These are phyloP conservation scores for Blumeria hordei DNA, from an alignment of 2,329 filamentous ascomycete genomes.

Conservation along the genomic window DNA sequence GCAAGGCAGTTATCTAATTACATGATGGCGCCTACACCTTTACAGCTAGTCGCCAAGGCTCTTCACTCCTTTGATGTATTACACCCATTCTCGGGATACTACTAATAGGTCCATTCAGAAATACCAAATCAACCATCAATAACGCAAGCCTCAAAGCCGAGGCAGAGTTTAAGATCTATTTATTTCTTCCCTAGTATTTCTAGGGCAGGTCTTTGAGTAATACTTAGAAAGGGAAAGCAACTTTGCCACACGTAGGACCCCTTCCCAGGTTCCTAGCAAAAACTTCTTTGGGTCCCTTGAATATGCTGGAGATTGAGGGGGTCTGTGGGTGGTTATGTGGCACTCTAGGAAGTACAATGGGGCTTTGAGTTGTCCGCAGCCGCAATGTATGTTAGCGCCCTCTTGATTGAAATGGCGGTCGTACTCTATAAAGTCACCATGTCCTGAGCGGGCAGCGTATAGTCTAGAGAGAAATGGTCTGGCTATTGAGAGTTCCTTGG, in stretches of 20 bases:
- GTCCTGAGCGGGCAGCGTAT: not conserved
- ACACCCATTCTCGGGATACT: not conserved
- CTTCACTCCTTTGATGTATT: not conserved
- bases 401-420: not conserved
- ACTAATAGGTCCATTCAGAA: not conserved
- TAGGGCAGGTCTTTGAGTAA: not conserved
- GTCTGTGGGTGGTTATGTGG: not conserved
- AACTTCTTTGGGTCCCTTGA: not conserved
- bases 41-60: not conserved
- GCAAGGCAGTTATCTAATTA: not conserved
- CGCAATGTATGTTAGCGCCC: not conserved
- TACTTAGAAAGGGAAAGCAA: not conserved
- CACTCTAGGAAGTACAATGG: not conserved
- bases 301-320: not conserved
- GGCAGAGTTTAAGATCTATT: not conserved
- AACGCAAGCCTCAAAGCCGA: not conserved
- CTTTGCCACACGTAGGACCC: not conserved
- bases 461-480: not conserved
- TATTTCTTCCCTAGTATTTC: not conserved
- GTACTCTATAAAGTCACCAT: not conserved
- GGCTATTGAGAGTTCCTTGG: not conserved
- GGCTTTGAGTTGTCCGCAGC: not conserved
- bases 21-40: not conserved
- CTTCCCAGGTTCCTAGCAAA: not conserved
- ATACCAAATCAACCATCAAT: not conserved